phyloP scores from a whole-genome alignment of 345 rosid genomes.

The Gossypium raimondii region DNA sequence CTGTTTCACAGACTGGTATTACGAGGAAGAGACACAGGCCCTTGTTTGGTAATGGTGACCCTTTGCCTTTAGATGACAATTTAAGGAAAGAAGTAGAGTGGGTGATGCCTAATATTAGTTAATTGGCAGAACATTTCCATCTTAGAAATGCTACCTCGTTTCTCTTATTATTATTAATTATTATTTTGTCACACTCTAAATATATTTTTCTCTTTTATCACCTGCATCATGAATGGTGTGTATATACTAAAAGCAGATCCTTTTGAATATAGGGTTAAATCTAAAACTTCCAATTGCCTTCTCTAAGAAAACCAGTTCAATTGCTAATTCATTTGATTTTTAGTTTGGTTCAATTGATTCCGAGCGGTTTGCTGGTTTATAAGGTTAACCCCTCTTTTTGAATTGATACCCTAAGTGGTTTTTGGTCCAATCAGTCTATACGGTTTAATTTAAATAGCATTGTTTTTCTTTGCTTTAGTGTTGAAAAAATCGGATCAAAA shows the following conservation, averaged over 20 bases:
- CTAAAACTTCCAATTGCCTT: neutral
- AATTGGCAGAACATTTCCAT: constrained; percentile 20
- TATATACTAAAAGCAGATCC: constrained; percentile 23
- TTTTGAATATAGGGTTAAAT: constrained; percentile 13
- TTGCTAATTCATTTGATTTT: no score
- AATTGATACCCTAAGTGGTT: no score
- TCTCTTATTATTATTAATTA: no score
- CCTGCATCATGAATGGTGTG: constrained; percentile 12
- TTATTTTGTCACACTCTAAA: constrained; percentile 10
- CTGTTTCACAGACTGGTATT: constrained; percentile 41
- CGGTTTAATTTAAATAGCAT: no score
- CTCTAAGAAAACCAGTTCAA: neutral
- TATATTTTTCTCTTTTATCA: constrained; percentile 1
- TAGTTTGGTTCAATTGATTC: no score
- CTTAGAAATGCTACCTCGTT: constrained; percentile 21
- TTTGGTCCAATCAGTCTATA: no score
- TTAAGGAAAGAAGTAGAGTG: constrained; percentile 63
- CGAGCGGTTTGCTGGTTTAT: no score
- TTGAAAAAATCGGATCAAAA: no score
- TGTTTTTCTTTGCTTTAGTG: no score
- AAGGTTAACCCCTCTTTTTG: no score
- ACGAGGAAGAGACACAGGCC: constrained; percentile 63
- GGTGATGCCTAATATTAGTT: constrained; percentile 61
- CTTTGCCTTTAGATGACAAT: constrained; percentile 42
- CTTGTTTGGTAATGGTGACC: constrained; percentile 45